Percentiles rank a stretch among this genome's conserved stretches.
Evolutionary conservation across 2,329 filamentous ascomycete genomes (phyloP).

Genomic region (Mycogone perniciosa): DNA sequence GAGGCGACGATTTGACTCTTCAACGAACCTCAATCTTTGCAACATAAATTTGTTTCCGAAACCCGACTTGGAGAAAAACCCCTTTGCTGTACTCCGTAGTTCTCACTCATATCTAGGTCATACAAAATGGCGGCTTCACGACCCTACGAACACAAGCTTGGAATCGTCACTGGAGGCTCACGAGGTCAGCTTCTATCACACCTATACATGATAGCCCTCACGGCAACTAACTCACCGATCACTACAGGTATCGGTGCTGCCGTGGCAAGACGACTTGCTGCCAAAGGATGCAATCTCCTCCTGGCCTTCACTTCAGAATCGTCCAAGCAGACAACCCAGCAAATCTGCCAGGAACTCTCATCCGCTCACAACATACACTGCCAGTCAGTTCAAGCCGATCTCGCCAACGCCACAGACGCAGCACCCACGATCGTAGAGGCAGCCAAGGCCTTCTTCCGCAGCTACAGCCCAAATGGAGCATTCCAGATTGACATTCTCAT

Average conservation of each 20-base stretch:
- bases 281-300: constrained; percentile 53
- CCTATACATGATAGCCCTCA: background rate
- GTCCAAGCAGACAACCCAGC: constrained; percentile 40
- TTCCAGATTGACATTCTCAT: constrained; percentile 67
- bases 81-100: too few relatives aligned
- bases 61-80: too few relatives aligned
- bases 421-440: constrained; percentile 24
- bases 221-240: background rate
- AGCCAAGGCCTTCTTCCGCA: constrained; percentile 22
- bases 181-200: constrained; percentile 20
- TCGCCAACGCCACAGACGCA: constrained; percentile 21
- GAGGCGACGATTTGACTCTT: background rate
- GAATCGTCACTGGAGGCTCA: constrained; percentile 29
- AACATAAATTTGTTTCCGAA: too few relatives aligned
- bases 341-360: constrained; percentile 42
- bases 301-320: constrained; percentile 54
- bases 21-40: background rate
- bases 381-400: constrained; percentile 24
- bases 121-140: constrained; percentile 14
- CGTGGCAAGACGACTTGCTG: constrained; percentile 50
- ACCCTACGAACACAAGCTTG: constrained; percentile 28
- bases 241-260: constrained; percentile 46
- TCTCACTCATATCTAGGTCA: too few relatives aligned
- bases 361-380: constrained; percentile 34
- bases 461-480: constrained; percentile 15